Evolutionary conservation across 805 yeast genomes (phyloP).

Genomic region (Metschnikowia continentalis): DNA sequence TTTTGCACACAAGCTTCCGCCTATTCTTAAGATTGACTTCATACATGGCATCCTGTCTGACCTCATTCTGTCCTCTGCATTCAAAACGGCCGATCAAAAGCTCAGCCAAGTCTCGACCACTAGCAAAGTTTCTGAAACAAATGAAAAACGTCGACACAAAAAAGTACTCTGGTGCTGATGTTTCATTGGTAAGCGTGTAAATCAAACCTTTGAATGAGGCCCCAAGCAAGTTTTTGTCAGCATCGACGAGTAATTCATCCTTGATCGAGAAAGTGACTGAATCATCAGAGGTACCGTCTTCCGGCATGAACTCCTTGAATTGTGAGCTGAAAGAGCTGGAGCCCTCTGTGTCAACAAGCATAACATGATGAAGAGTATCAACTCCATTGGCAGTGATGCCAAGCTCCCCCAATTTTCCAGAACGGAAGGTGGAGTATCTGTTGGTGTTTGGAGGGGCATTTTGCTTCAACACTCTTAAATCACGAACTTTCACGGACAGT

Average conservation of each 20-base stretch:
- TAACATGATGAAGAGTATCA: conserved; percentile 36
- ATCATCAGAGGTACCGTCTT: not conserved
- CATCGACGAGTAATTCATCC: conserved; percentile 50
- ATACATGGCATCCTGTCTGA: conserved; percentile 28
- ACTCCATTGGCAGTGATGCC: conserved; percentile 47
- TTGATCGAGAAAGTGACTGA: conserved; percentile 17
- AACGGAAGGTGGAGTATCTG: conserved; percentile 48
- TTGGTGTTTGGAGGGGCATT: conserved; percentile 22
- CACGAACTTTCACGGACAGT: conserved; percentile 22
- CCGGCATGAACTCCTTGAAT: conserved; percentile 30
- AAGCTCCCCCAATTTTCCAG: conserved; percentile 48
- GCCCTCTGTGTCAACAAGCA: conserved; percentile 25
- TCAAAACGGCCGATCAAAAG: conserved; percentile 31
- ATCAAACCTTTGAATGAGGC: conserved; percentile 70
- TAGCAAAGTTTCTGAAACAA: conserved; percentile 69
- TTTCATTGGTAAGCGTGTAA: conserved; percentile 62
- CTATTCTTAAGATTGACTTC: conserved; percentile 49
- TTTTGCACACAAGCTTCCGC: conserved; percentile 60
- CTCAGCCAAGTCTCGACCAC: conserved; percentile 62
- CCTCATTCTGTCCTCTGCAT: conserved; percentile 24
- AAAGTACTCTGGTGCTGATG: conserved; percentile 59
- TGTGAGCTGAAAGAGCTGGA: conserved; percentile 30
- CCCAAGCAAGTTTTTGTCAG: conserved; percentile 54
- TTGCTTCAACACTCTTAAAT: conserved; percentile 22
- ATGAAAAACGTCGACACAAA: conserved; percentile 71